Conservation (phyloP, 805 yeast genomes). For the Metschnikowia reukaufii region DNA sequence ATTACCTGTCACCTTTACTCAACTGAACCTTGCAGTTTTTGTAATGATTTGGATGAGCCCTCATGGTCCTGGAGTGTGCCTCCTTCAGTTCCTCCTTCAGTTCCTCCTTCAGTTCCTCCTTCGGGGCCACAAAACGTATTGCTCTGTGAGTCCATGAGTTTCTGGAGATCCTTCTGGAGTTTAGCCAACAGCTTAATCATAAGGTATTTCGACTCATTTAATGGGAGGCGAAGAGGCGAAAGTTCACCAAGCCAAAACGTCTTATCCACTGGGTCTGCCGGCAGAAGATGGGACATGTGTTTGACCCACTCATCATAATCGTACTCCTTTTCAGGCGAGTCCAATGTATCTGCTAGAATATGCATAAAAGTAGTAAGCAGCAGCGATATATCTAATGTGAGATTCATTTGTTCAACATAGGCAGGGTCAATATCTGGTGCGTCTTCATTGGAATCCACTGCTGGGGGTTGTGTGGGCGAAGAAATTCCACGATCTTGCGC, state of each 20-base stretch:
- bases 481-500: background rate
- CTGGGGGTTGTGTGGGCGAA: background rate
- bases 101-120: background rate
- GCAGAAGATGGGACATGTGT: constrained; percentile 32
- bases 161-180: constrained; percentile 23
- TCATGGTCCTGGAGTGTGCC: too few species aligned
- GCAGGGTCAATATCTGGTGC: background rate
- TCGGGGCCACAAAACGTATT: constrained; percentile 2
- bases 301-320: constrained; percentile 53
- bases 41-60: too few species aligned
- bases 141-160: constrained; percentile 1
- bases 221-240: constrained; percentile 70
- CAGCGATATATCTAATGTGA: constrained; percentile 3
- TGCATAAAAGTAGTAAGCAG: constrained; percentile 30
- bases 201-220: constrained; percentile 67
- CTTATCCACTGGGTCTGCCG: constrained; percentile 16
- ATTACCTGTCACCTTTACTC: too few species aligned
- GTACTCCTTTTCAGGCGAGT: constrained; percentile 44
- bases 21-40: too few species aligned
- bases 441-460: background rate
- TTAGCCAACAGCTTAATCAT: constrained; percentile 34
- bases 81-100: too few species aligned
- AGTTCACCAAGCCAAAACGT: constrained; percentile 63
- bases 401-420: constrained; percentile 4
- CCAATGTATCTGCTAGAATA: constrained; percentile 35